Percentiles rank a stretch among this genome's conserved stretches.
phyloP scores from a whole-genome alignment of 1,284 basidiomycete species.

The Moesziomyces globuligerus region DNA sequence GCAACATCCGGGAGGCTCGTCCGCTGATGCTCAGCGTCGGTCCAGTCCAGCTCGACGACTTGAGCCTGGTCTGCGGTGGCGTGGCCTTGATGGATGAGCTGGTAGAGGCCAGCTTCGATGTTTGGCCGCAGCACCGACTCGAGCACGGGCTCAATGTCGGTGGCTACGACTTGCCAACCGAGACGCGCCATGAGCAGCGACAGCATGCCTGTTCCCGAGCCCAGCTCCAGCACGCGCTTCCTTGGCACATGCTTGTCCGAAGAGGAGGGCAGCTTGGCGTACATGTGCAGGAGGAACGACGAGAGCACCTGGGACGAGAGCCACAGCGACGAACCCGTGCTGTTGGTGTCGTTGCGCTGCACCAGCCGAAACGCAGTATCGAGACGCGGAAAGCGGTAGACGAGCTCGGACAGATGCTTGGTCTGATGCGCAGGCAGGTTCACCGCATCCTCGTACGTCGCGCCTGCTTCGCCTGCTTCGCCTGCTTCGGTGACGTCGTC shows the following conservation, averaged over 20 bases:
- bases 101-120: conserved; percentile 71
- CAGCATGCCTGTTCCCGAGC: conserved; percentile 53
- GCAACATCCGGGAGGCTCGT: background rate
- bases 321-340: conserved; percentile 51
- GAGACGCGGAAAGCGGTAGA: conserved; percentile 35
- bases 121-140: conserved; percentile 76
- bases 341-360: conserved; percentile 45
- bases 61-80: conserved; percentile 68
- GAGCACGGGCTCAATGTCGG: conserved; percentile 79
- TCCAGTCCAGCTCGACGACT: conserved; percentile 75
- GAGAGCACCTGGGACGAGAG: conserved; percentile 49
- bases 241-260: background rate
- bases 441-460: conserved; percentile 14
- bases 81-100: conserved; percentile 2
- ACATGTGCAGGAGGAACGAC: conserved; percentile 34
- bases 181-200: conserved; percentile 75
- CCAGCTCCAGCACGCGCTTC: conserved; percentile 33
- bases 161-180: conserved; percentile 81
- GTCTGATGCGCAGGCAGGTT: conserved; percentile 48
- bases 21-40: background rate
- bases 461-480: background rate
- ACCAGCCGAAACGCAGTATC: conserved; percentile 16
- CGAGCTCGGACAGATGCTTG: conserved; percentile 41
- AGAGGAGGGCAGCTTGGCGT: background rate
- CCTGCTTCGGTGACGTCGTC: background rate